Evolutionary conservation across 163 green algal genomes (phyloP), one percentile per base, ranked within the genome.

Genomic region (Botryococcus braunii): DNA sequence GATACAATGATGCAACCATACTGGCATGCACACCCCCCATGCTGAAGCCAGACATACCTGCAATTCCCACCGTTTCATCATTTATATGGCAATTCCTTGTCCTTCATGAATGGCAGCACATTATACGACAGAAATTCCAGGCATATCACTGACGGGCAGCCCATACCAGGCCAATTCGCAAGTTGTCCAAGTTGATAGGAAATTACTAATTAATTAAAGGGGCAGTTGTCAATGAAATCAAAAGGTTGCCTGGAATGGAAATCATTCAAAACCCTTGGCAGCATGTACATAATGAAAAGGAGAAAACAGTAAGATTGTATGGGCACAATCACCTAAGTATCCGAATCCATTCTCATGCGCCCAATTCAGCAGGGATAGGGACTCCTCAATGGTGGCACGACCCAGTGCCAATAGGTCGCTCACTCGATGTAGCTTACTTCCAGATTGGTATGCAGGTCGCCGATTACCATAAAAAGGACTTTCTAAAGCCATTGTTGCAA

Each of bases 11-110:
- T 4, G 85, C 83, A 0, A 85, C 84, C 88, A 95, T 95, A 77
- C 69, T 83, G 3, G 90, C 85, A 74, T 96, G 90, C 41, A 96
- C 90, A 11, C 87, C 90, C 2, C 90, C 90, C 90, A 96, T 96
- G 48, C 81, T 91, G 36, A 95, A 83, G 4, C 90, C 90, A 40
- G 62, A 75, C 66, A 95, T 83, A 43, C 84, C 85, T 83, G 65
- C 65, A 65, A 2, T n/a, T n/a, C 0, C 21, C 0, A 23, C 31
- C 41, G 31, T 55, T 32, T 11, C 23, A 62, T 35, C 52, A 35
- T 17, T 17, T 25, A 25, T 62, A 27, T 35, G 23, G 34, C 23
- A 43, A 49, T 32, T 65, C n/a, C 11, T n/a, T 65, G 11, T 49
- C 13, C 58, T 35, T 65, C 11, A 13, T 35, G 58, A n/a, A 43